Percentiles rank a stretch among this genome's conserved stretches.
Conservation (phyloP, 2,329 filamentous ascomycete species). For the Cyphellophora attinorum region DNA sequence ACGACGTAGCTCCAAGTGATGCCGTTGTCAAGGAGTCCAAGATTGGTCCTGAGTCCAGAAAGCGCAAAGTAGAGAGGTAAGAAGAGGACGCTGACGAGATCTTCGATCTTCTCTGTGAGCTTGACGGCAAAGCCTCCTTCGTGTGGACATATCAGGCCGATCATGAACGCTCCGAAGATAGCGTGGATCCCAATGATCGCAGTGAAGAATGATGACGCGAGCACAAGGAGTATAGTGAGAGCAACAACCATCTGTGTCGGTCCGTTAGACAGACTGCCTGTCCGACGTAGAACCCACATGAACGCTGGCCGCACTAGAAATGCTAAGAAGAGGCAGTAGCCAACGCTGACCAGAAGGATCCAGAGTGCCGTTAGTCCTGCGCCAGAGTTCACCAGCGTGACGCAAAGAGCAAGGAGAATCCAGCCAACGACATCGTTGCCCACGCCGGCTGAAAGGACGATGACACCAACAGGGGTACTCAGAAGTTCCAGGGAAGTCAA, state of each 20-base stretch:
- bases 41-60: conserved; percentile 78
- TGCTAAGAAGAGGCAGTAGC: conserved; percentile 66
- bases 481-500: conserved; percentile 84
- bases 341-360: conserved; percentile 67
- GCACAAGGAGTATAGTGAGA: conserved; percentile 67
- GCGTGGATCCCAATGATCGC: conserved; percentile 85
- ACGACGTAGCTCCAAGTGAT: conserved; percentile 85
- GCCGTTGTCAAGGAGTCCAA: conserved; percentile 72
- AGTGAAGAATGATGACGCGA: conserved; percentile 78
- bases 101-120: conserved; percentile 86
- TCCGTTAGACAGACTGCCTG: conserved; percentile 73
- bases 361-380: conserved; percentile 75
- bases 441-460: conserved; percentile 80
- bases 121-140: conserved; percentile 65
- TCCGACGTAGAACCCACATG: conserved; percentile 61
- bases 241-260: conserved; percentile 78
- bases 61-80: conserved; percentile 88
- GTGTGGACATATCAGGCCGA: conserved; percentile 73
- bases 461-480: conserved; percentile 72
- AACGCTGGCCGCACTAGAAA: conserved; percentile 66
- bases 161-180: conserved; percentile 87
- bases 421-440: conserved; percentile 88
- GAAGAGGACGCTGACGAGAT: conserved; percentile 74
- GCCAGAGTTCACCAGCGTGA: conserved; percentile 82
- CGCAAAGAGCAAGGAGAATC: conserved; percentile 86